Percentiles rank a stretch among this genome's conserved stretches.
phyloP scores from a whole-genome alignment of 169 alveolate species.

The Cryptosporidium sp. region DNA sequence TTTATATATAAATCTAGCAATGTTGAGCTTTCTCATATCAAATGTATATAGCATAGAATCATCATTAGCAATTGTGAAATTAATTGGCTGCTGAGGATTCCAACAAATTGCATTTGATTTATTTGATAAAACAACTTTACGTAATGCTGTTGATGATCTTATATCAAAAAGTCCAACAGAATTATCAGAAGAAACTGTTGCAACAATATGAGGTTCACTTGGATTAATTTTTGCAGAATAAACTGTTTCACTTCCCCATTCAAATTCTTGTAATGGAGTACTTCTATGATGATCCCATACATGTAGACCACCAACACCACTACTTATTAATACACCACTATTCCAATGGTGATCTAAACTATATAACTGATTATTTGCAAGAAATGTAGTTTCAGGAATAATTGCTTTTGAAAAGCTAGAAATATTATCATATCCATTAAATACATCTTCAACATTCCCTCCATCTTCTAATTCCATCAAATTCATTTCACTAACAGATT shows the following conservation, averaged over 20 bases:
- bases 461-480: conserved; percentile 63
- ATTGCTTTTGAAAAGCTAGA: conserved; percentile 26
- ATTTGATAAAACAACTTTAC: conserved; percentile 89
- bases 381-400: conserved; percentile 49
- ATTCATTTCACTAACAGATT: conserved; percentile 9
- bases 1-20: conserved; percentile 94
- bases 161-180: conserved; percentile 91
- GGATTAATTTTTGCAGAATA: conserved; percentile 94
- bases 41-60: conserved; percentile 97
- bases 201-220: conserved; percentile 87
- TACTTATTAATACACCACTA: conserved; percentile 55
- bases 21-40: conserved; percentile 95
- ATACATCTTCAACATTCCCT: conserved; percentile 72
- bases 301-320: conserved; percentile 76
- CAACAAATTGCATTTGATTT: conserved; percentile 94
- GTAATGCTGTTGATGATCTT: conserved; percentile 90
- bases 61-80: conserved; percentile 97
- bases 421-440: conserved; percentile 67
- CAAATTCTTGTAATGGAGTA: conserved; percentile 85
- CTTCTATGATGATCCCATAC: conserved; percentile 93
- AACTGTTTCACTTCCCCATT: conserved; percentile 89
- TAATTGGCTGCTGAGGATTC: conserved; percentile 98
- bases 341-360: conserved; percentile 74
- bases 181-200: conserved; percentile 91
- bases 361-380: conserved; percentile 41